Evolutionary conservation across 306 rosid genomes (phyloP), one percentile per base, ranked within the genome.

Genomic region (Trifolium dubium): DNA sequence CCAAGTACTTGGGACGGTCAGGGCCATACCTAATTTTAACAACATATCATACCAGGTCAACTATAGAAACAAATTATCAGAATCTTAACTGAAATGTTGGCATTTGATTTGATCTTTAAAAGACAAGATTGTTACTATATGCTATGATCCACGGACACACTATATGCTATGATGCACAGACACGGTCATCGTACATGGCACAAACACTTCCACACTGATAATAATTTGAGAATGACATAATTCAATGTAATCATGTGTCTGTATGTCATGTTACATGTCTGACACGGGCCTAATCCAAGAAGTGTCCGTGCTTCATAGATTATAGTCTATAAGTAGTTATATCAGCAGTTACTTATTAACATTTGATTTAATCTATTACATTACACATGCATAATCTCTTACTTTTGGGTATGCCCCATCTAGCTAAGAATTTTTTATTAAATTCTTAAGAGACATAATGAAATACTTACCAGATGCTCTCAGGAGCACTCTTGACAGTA

Each of bases 1-100:
- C 97, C 92, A 91, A 87, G 87, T 87, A 94, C 83, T 94, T 94
- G 10, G 97, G 98, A 63, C 92, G 91, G 82, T 94, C 98, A 67
- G 97, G 87, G 12, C 98, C 97, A 40, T 94, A 91, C 98, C 96
- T 94, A 89, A 82, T 84, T 67, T 60, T 17, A 3, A 55, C 64
- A 73, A 56, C 64, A 71, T 19, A 6, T 43, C 58, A 66, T 64
- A n/a, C 76, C 68, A 80, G 65, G 43, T 81, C 39, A 56, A 72
- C 65, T 72, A 72, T 31, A 43, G 11, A 73, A 73, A 72, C 70
- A 66, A 46, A 31, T 56, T 44, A n/a, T 19, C 41, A 72, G 8
- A 14, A 43, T 32, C 39, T 69, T 13, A 32, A 12, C 46, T 15
- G 30, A 59, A 63, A 34, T 14, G 0, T 35, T 6, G 34, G 29